Conservation (phyloP, 345 rosid species). For the Moricandia arvensis region DNA sequence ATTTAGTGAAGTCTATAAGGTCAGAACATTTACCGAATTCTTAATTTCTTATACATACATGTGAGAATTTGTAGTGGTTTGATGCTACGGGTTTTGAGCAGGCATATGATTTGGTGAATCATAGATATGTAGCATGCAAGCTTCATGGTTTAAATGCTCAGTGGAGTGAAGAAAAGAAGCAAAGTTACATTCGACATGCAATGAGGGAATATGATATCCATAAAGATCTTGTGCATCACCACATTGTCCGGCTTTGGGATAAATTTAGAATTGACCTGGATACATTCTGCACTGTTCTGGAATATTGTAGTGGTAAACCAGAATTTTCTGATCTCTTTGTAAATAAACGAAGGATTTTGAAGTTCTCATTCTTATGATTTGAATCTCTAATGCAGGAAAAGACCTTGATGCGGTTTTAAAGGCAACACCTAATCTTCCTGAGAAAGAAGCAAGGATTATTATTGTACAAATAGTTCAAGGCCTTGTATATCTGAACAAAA, state of each 20-base stretch:
- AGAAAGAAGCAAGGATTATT: constrained; percentile 90
- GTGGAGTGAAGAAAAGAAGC: constrained; percentile 99
- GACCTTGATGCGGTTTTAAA: constrained; percentile 98
- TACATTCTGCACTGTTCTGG: constrained; percentile 95
- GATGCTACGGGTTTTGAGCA: constrained; percentile 73
- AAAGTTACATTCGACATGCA: constrained; percentile 96
- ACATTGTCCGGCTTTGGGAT: constrained; percentile 99
- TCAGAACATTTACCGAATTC: constrained; percentile 44
- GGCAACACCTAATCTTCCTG: constrained; percentile 90
- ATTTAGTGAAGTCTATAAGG: constrained; percentile 99
- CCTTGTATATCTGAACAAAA: constrained; percentile 86
- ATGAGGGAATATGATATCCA: constrained; percentile 94
- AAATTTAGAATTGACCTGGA: constrained; percentile 93
- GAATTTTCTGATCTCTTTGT: constrained; percentile 17
- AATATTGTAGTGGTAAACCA: constrained; percentile 84
- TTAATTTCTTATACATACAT: too few species aligned
- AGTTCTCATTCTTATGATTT: constrained; percentile 13
- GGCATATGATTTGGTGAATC: constrained; percentile 97
- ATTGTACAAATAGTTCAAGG: constrained; percentile 97
- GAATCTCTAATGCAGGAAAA: constrained; percentile 59
- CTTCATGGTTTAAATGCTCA: constrained; percentile 97
- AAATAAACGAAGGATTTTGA: not conserved
- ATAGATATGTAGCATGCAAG: constrained; percentile 96
- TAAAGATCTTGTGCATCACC: constrained; percentile 93
- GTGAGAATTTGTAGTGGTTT: constrained; percentile 52